Percentiles rank a stretch among this genome's conserved stretches.
Conservation (phyloP, 305 asterid genomes). For the Fraxinus ornus region DNA sequence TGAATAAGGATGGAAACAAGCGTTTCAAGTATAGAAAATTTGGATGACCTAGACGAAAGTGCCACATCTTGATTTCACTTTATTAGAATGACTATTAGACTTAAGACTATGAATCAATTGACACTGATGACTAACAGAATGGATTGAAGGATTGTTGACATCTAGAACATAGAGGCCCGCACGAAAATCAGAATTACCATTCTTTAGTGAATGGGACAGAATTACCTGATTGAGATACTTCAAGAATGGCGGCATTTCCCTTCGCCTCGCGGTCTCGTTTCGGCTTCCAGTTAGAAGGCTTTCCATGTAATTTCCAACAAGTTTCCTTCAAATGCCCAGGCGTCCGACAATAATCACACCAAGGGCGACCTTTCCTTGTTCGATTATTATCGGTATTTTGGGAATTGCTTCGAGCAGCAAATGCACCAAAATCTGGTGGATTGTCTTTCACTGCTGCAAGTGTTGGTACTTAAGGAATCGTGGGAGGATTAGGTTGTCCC, state of each 20-base stretch:
- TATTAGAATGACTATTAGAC: neutral
- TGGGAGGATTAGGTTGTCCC: neutral
- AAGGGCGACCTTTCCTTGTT: neutral
- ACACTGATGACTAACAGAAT: neutral
- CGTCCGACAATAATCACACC: neutral
- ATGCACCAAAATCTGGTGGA: neutral
- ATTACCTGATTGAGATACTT: neutral
- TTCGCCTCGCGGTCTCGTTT: neutral
- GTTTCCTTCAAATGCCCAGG: neutral
- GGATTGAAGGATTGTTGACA: neutral
- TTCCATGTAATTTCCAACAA: neutral
- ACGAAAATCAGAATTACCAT: conserved; percentile 4
- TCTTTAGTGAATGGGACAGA: neutral
- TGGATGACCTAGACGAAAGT: conserved; percentile 15
- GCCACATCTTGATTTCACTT: conserved; percentile 11
- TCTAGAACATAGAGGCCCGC: neutral
- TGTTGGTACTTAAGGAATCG: neutral
- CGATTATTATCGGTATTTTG: neutral
- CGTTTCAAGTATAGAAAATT: neutral
- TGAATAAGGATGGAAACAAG: conserved; percentile 9
- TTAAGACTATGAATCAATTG: neutral
- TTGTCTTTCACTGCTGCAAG: neutral
- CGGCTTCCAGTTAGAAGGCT: neutral
- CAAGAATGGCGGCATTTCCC: neutral
- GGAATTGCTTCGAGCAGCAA: too few relatives aligned